phyloP scores from a whole-genome alignment of 306 rosid species.

The Lathyrus tuberosus region DNA sequence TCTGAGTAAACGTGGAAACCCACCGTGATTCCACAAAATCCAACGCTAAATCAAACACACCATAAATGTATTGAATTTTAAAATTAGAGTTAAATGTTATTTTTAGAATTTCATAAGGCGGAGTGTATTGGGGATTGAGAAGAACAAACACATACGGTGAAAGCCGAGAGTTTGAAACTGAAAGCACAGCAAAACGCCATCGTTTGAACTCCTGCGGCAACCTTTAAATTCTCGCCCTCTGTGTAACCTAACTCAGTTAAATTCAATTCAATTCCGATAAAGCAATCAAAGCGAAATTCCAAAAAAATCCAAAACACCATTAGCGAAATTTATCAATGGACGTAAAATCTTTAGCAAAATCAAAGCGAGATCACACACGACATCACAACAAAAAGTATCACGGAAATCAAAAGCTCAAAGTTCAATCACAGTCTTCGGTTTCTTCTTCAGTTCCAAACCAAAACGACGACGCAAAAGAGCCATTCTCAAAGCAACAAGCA shows the following conservation, averaged over 20 bases:
- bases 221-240: neutral
- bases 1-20: too few species aligned
- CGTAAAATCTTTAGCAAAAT: conserved; percentile 77
- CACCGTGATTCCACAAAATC: too few species aligned
- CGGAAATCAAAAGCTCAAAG: conserved; percentile 44
- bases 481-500: conserved; percentile 48
- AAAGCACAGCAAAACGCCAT: neutral
- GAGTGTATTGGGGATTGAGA: too few species aligned
- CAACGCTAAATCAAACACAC: too few species aligned
- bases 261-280: conserved; percentile 24
- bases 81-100: too few species aligned
- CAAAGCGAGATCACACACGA: conserved; percentile 82
- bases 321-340: conserved; percentile 53
- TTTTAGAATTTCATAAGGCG: too few species aligned
- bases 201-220: neutral
- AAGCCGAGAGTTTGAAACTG: too few species aligned
- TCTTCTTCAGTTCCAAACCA: conserved; percentile 32
- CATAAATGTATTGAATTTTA: too few species aligned
- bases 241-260: conserved; percentile 9
- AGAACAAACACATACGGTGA: too few species aligned
- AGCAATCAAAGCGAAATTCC: neutral
- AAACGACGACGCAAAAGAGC: conserved; percentile 41
- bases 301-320: neutral
- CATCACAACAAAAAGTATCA: conserved; percentile 63
- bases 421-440: conserved; percentile 38